Base-by-base conservation (phyloP, 768 basidiomycete genomes). In the Tubosaeta sp. region DNA sequence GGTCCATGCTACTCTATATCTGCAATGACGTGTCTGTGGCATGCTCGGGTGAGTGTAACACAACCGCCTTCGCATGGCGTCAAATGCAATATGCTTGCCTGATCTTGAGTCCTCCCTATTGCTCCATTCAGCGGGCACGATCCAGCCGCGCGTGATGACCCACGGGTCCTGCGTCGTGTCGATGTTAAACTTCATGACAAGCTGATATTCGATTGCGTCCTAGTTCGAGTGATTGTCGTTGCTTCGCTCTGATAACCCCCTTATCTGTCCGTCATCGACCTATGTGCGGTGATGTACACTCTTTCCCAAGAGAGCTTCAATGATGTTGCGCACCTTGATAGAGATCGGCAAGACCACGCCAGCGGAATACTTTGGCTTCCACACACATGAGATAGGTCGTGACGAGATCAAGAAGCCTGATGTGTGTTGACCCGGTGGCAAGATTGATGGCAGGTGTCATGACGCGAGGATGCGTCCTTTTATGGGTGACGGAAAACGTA, bases 81-180 rank as follows among this genome's bases (percentile, higher is more conserved):
- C 45, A 29, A 54, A 53, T 5, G 3, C 7, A 13, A 41, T 24
- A 25, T 34, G 1, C 22, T 12, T 11, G 4, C 45, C 24, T 16
- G 18, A 13, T 14, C 13, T 13, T 8, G 22, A 19, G 14, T 12
- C 16, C 1, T 0, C 11, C 1, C 8, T 7, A 1, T 31, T 8
- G 16, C 3, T 38, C 51, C 54, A 55, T 27, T 43, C 21, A 6
- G 13, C 24, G 16, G 36, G 36, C 21, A 4, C 16, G 11, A 40
- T 8, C 25, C 34, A 6, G 25, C 46, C 25, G 11, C 22, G 18
- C 13, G 42, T 3, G 9, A 40, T 5, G 8, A 13, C 25, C 39
- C 53, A 49, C 6, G 10, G 38, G 21, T 46, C 48, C 25, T 43
- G 55, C 3, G 27, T 46, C 4, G 22, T 42, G n/a, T 55, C 53